Evolutionary conservation across 495 filamentous ascomycete genomes (phyloP).

Genomic region (Pyrenula massariospora): DNA sequence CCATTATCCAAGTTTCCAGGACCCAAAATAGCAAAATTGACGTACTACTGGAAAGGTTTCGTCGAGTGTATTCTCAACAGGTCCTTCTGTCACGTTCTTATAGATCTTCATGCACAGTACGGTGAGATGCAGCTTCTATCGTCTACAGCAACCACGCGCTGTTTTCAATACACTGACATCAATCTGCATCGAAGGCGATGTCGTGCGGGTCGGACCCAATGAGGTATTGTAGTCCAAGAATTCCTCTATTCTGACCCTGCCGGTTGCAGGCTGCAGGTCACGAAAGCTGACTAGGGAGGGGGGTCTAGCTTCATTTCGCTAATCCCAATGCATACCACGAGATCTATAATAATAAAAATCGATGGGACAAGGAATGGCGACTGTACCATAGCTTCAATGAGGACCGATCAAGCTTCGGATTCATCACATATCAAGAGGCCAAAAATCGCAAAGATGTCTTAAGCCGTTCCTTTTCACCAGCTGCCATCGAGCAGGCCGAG

Average conservation of each 20-base stretch:
- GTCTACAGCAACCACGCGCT: not conserved
- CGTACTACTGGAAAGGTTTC: slow-evolving; percentile 7
- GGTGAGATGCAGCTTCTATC: slow-evolving; percentile 2
- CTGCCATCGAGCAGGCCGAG: slow-evolving; percentile 17
- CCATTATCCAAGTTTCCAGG: slow-evolving; percentile 9
- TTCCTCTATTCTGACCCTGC: not conserved
- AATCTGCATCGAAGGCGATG: not conserved
- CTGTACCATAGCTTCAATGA: slow-evolving; percentile 1
- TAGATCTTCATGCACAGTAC: slow-evolving; percentile 5
- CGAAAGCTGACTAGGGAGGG: not conserved
- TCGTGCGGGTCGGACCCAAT: not conserved
- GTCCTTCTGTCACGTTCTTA: slow-evolving; percentile 10
- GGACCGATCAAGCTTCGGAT: slow-evolving; percentile 1
- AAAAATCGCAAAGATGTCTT: slow-evolving; percentile 1
- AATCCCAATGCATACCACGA: slow-evolving; percentile 1
- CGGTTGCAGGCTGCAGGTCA: not conserved
- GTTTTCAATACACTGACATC: not conserved
- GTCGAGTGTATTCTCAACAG: slow-evolving; percentile 5
- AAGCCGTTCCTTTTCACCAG: slow-evolving; percentile 18
- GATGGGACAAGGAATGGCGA: slow-evolving; percentile 1
- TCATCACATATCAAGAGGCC: slow-evolving; percentile 1
- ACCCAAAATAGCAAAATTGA: slow-evolving; percentile 2
- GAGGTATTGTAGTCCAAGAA: slow-evolving; percentile 1
- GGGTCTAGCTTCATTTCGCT: slow-evolving; percentile 1
- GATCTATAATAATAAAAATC: slow-evolving; percentile 2